Base-by-base conservation (phyloP, 2,329 filamentous ascomycete species). In the Graphium sp. region DNA sequence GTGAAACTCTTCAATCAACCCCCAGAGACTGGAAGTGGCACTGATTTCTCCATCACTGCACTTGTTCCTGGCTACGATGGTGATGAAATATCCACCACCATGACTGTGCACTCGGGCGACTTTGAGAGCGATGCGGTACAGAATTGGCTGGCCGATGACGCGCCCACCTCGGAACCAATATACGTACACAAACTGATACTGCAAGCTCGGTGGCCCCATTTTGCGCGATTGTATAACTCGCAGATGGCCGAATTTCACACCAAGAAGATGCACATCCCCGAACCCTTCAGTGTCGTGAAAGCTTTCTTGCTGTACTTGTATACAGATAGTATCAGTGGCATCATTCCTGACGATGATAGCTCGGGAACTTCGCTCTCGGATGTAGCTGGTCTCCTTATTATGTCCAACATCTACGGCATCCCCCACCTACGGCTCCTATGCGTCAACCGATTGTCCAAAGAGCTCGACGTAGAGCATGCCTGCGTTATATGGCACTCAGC, bases 241-340 rank as follows among this genome's bases (percentile, higher is more conserved):
- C 84, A 94, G 45, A 98, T 98, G 89, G 75, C 80, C 9, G 89
- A 98, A 48, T 98, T 91, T 43, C 89, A 98, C 47, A 89, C 83
- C 11, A 89, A 89, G 44, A 84, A 81, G 50, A 89, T 98, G 78
- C 87, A 98, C 52, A 93, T 98, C 24, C 87, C 89, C 0, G 91
- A 98, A 45, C 85, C 87, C 1, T 95, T 94, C 50, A 76, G 74
- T 2, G 84, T 93, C 0, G 89, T 98, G 26, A 84, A 82, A 40
- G 83, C 87, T 1, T 98, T 98, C 46, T 63, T 98, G 17, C 87
- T 89, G 53, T 98, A 94, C 45, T 68, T 98, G 2, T 98, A 98
- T 52, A 94, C 89, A 0, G 89, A 98, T 50, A 87, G 77, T 40
- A 94, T 98, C 39, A 61, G 71, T 38, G 53, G 59, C 23, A 50